These are phyloP conservation scores for Fonsecaea erecta DNA, from an alignment of 2,329 filamentous ascomycete genomes.

Conservation along the genomic window DNA sequence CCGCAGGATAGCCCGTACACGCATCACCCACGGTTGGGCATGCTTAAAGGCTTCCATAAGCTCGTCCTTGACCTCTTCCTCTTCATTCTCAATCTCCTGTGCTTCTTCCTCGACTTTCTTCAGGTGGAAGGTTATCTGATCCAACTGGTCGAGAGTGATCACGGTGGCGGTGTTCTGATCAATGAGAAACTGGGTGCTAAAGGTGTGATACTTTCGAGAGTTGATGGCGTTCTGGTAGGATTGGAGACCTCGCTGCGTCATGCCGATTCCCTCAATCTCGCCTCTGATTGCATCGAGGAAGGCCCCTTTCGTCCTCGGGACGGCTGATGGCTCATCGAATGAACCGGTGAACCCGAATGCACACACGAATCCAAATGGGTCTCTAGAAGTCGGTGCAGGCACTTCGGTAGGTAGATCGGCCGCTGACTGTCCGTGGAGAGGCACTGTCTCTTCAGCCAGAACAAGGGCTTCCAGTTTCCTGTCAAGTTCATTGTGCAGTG, in stretches of 20 bases:
- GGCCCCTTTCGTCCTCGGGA: slow-evolving; percentile 18
- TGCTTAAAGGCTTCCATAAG: slow-evolving; percentile 20
- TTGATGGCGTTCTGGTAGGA: slow-evolving; percentile 32
- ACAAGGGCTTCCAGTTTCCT: slow-evolving; percentile 17
- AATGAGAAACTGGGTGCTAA: slow-evolving; percentile 29
- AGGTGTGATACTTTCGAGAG: slow-evolving; percentile 26
- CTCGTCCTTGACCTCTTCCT: slow-evolving; percentile 18
- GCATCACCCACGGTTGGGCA: slow-evolving; percentile 24
- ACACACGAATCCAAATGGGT: slow-evolving; percentile 25
- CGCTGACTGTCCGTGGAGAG: not conserved
- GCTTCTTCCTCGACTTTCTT: slow-evolving; percentile 23
- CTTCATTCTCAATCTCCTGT: slow-evolving; percentile 19
- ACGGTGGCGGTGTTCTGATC: slow-evolving; percentile 25
- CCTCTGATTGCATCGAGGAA: slow-evolving; percentile 21
- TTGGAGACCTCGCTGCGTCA: slow-evolving; percentile 21
- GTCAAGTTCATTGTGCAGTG: slow-evolving; percentile 17
- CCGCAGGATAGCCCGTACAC: slow-evolving; percentile 23
- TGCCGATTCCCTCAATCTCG: slow-evolving; percentile 19
- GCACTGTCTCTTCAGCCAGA: slow-evolving; percentile 10
- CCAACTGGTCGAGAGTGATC: slow-evolving; percentile 29
- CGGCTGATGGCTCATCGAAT: slow-evolving; percentile 14
- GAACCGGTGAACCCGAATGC: slow-evolving; percentile 26
- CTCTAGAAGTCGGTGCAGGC: not conserved
- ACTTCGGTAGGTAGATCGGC: not conserved
- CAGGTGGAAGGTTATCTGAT: slow-evolving; percentile 23